Evolutionary conservation across 2,329 filamentous ascomycete genomes (phyloP).

Genomic region (Escovopsis sp.): DNA sequence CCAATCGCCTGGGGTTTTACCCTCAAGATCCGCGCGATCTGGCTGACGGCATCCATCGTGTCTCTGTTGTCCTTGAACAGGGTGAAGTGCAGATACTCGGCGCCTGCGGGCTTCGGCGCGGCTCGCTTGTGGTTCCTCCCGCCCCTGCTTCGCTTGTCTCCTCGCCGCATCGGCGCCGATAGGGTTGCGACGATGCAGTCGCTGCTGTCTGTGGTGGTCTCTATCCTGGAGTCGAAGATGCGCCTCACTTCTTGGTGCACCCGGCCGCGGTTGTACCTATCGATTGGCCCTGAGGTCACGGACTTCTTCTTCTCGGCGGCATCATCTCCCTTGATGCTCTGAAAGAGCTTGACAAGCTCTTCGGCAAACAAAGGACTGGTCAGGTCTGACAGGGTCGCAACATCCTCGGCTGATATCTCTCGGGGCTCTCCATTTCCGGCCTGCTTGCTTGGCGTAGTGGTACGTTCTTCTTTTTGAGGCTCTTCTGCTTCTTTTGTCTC

Average conservation of each 20-base stretch:
- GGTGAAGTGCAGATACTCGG: slow-evolving; percentile 77
- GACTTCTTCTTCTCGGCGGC: slow-evolving; percentile 15
- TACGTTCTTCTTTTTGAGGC: slow-evolving; percentile 9
- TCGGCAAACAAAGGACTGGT: slow-evolving; percentile 25
- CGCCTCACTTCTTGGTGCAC: slow-evolving; percentile 54
- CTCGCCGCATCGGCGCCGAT: slow-evolving; percentile 31
- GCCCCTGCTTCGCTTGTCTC: slow-evolving; percentile 15
- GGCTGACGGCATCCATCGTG: slow-evolving; percentile 79
- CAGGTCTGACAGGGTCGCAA: slow-evolving; percentile 23
- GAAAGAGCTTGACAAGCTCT: slow-evolving; percentile 27
- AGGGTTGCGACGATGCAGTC: slow-evolving; percentile 53
- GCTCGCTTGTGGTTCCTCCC: slow-evolving; percentile 12
- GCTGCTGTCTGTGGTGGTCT: slow-evolving; percentile 49
- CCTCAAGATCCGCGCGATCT: slow-evolving; percentile 59
- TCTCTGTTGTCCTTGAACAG: slow-evolving; percentile 96
- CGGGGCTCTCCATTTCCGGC: slow-evolving; percentile 7
- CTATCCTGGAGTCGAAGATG: slow-evolving; percentile 64
- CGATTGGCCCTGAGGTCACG: slow-evolving; percentile 26
- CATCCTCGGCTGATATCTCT: slow-evolving; percentile 19
- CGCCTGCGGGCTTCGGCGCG: slow-evolving; percentile 27
- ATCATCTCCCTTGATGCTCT: slow-evolving; percentile 18
- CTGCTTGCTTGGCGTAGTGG: slow-evolving; percentile 9
- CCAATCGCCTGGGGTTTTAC: slow-evolving; percentile 60
- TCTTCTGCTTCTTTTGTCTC: slow-evolving; percentile 3
- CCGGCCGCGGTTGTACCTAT: slow-evolving; percentile 27